Conservation (phyloP, 2,329 filamentous ascomycete species). For the Stagonosporopsis tanaceti region DNA sequence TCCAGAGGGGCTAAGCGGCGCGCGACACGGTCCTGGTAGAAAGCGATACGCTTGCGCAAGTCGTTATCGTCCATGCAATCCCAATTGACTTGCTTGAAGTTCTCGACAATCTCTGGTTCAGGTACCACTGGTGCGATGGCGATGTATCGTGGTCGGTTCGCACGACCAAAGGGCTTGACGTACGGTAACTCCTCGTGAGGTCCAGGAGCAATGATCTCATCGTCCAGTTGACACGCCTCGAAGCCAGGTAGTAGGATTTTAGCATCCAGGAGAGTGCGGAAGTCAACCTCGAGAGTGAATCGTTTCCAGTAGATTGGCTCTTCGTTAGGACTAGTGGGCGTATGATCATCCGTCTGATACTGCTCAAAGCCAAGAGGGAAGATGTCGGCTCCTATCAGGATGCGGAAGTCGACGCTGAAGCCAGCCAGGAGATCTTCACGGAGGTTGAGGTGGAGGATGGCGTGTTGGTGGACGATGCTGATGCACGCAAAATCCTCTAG, state of each 20-base stretch:
- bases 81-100: not conserved
- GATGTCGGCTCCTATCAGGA: not conserved
- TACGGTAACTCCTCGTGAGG: not conserved
- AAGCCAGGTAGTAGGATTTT: not conserved
- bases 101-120: not conserved
- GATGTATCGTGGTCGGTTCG: not conserved
- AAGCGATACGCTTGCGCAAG: not conserved
- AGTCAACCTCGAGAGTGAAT: too few relatives aligned
- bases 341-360: not conserved
- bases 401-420: not conserved
- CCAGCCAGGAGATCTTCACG: not conserved
- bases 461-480: not conserved
- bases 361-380: not conserved
- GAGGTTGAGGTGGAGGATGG: not conserved
- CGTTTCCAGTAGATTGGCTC: too few relatives aligned
- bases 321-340: too few relatives aligned
- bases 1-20: not conserved
- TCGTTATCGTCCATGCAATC: not conserved
- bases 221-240: not conserved
- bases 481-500: not conserved
- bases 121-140: not conserved
- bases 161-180: not conserved
- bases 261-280: not conserved
- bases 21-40: not conserved
- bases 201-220: not conserved